phyloP scores from a whole-genome alignment of 352 stramenopile genomes.

The Phytopythium mirpurense region DNA sequence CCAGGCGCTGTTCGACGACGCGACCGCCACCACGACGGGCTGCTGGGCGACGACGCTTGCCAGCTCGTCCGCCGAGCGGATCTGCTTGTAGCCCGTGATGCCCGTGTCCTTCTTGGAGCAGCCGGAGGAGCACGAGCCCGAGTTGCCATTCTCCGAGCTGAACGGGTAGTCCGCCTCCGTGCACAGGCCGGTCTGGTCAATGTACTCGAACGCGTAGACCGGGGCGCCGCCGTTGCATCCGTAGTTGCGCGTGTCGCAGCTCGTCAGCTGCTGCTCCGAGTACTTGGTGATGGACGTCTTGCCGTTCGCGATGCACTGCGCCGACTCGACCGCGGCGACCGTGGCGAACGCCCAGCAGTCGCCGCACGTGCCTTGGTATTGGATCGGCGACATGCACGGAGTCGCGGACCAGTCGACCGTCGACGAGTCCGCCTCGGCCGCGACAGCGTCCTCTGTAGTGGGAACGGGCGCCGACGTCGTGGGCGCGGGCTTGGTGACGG shows the following conservation, averaged over 20 bases:
- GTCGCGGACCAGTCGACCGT: conserved; percentile 42
- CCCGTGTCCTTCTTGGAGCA: conserved; percentile 25
- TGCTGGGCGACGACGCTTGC: conserved; percentile 35
- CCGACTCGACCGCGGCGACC: conserved; percentile 88
- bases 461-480: conserved; percentile 1
- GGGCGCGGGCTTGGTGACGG: conserved; percentile 10
- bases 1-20: conserved; percentile 92
- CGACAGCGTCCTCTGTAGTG: background rate
- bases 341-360: conserved; percentile 98
- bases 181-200: conserved; percentile 84
- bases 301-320: conserved; percentile 77
- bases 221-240: conserved; percentile 90
- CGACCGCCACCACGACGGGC: conserved; percentile 93
- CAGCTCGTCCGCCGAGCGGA: conserved; percentile 20
- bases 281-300: conserved; percentile 75
- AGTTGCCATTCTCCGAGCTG: conserved; percentile 17
- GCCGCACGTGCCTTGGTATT: conserved; percentile 96
- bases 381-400: conserved; percentile 54
- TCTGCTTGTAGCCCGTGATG: conserved; percentile 61
- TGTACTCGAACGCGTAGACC: conserved; percentile 90
- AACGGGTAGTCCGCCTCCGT: conserved; percentile 29
- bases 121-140: conserved; percentile 14
- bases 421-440: conserved; percentile 13
- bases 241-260: conserved; percentile 83
- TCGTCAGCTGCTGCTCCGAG: conserved; percentile 92